These are phyloP conservation scores for Verbena officinalis DNA, from an alignment of 257 asterid species.

Conservation along the genomic window DNA sequence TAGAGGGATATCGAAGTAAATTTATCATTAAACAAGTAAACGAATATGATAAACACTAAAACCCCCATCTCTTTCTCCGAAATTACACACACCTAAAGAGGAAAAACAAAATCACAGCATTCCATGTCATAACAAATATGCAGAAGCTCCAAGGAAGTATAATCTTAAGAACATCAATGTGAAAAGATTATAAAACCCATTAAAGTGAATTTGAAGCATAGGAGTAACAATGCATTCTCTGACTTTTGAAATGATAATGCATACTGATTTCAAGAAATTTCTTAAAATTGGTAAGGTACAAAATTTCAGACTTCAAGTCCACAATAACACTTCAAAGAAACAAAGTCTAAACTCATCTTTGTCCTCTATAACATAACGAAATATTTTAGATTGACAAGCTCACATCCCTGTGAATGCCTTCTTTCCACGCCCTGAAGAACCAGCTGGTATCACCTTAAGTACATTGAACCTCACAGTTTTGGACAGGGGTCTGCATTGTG, in stretches of 20 bases:
- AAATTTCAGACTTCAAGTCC: conserved; percentile 19
- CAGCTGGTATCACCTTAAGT: conserved; percentile 66
- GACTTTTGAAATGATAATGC: no score
- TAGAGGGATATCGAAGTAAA: no score
- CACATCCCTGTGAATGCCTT: conserved; percentile 61
- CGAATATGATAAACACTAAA: no score
- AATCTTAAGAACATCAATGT: background rate
- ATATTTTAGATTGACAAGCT: conserved; percentile 18
- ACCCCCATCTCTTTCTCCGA: no score
- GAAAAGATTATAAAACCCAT: no score
- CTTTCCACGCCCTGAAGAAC: conserved; percentile 60
- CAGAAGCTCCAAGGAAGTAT: background rate
- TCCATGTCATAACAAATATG: background rate
- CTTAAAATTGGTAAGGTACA: conserved; percentile 19
- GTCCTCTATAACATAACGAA: background rate
- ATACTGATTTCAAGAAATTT: background rate
- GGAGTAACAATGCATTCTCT: no score
- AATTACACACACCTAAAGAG: no score
- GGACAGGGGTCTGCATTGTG: conserved; percentile 59
- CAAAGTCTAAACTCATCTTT: conserved; percentile 21
- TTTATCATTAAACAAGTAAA: no score
- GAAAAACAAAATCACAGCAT: no score
- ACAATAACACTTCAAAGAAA: conserved; percentile 6
- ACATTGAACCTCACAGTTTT: conserved; percentile 70
- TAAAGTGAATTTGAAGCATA: no score